phyloP scores from a whole-genome alignment of 1,139 yeast genomes.

The Taiozyma onychis region DNA sequence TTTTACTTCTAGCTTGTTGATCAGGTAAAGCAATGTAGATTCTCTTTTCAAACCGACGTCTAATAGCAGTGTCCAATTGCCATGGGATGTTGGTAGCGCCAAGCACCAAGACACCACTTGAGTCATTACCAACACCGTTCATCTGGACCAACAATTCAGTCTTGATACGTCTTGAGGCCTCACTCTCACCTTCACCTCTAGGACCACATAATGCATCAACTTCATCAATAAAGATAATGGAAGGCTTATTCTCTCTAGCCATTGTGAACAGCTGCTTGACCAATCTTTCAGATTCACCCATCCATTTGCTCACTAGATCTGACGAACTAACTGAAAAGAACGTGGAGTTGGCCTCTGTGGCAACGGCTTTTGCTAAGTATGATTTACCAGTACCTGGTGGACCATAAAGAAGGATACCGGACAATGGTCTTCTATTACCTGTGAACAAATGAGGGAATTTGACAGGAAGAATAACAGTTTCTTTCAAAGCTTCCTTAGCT shows the following conservation, averaged over 20 bases:
- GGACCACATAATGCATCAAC: slow-evolving; percentile 98
- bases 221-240: slow-evolving; percentile 94
- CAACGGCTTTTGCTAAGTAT: slow-evolving; percentile 94
- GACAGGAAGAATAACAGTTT: slow-evolving; percentile 94
- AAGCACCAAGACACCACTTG: slow-evolving; percentile 85
- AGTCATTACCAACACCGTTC: slow-evolving; percentile 98
- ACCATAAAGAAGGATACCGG: slow-evolving; percentile 89
- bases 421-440: slow-evolving; percentile 89
- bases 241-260: slow-evolving; percentile 95
- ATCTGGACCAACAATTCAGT: slow-evolving; percentile 95
- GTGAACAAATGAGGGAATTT: slow-evolving; percentile 91
- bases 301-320: slow-evolving; percentile 95
- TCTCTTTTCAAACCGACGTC: slow-evolving; percentile 94
- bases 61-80: slow-evolving; percentile 96
- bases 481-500: slow-evolving; percentile 95
- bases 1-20: slow-evolving; percentile 78
- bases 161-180: slow-evolving; percentile 92
- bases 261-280: slow-evolving; percentile 90
- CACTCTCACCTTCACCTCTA: slow-evolving; percentile 97
- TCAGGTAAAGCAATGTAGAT: slow-evolving; percentile 95
- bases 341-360: slow-evolving; percentile 96
- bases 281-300: slow-evolving; percentile 96
- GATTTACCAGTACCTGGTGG: slow-evolving; percentile 99
- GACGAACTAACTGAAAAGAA: slow-evolving; percentile 93
- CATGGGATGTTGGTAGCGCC: slow-evolving; percentile 99